Evolutionary conservation across 208 protist genomes (phyloP), one percentile per base, ranked within the genome.

Genomic region (Leishmania turanica): DNA sequence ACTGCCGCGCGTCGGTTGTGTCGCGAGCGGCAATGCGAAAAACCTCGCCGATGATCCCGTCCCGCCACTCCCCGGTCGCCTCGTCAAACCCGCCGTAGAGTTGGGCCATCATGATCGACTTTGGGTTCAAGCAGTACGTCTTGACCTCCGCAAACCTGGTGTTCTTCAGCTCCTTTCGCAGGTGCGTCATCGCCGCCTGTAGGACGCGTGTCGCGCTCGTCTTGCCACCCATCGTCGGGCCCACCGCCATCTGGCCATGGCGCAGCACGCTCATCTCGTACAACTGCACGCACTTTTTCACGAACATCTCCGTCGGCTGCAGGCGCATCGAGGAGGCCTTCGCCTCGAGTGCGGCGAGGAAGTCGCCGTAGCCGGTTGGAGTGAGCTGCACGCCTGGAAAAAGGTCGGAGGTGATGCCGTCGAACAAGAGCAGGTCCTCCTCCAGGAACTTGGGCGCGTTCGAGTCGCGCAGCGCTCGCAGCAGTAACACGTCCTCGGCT

Each of bases 371-470:
- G 88, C 99, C 96, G 3, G 92, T 80, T 51, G 90, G 87, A 11
- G 93, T 90, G 60, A 99, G 84, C 81, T 97, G 73, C 11, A 99
- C 93, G 21, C 97, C 97, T 24, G 99, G 99, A 90, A 99, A 99
- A 27, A 99, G 89, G 88, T 99, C 98, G 37, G 93, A 98, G 58
- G 99, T 98, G 84, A 99, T 99, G 77, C 98, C 98, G 75, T 93
- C 95, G 84, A 99, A 99, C 53, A 99, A 91, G 40, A 98, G 78
- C 31, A 98, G 84, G 79, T 98, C 96, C 75, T 97, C 93, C 65
- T 93, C 93, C 31, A 99, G 93, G 79, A 99, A 99, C 89, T 99
- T 99, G n/a, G 99, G 99, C 40, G 98, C 95, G 91, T 99, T 99
- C 45, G 95, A 99, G 93, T 99, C 98, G 62, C 93, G 90, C 76